These are phyloP conservation scores for Solanum tarijense DNA, from an alignment of 257 asterid species.

Conservation along the genomic window DNA sequence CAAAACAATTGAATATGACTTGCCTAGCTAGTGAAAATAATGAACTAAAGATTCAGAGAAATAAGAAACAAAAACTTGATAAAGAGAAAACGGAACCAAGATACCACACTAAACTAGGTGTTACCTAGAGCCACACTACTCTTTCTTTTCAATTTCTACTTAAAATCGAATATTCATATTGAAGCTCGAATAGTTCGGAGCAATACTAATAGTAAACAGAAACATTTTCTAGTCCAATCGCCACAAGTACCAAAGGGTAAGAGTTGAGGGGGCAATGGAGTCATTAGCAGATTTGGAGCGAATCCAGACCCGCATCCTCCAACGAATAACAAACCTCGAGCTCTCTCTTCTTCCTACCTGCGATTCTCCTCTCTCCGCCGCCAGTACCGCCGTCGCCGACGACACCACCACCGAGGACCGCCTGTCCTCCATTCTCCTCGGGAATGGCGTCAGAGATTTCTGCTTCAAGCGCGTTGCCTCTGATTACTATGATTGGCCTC, in stretches of 20 bases:
- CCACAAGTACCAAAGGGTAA: background rate
- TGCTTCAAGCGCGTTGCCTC: slow-evolving; percentile 65
- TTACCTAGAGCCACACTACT: background rate
- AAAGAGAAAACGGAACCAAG: background rate
- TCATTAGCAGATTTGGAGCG: slow-evolving; percentile 45
- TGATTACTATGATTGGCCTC: slow-evolving; percentile 70
- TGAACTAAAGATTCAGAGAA: background rate
- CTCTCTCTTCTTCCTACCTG: slow-evolving; percentile 15
- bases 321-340: slow-evolving; percentile 53
- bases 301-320: slow-evolving; percentile 59
- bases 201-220: background rate
- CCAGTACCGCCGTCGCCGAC: slow-evolving; percentile 19
- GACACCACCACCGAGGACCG: slow-evolving; percentile 56
- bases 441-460: slow-evolving; percentile 54
- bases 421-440: slow-evolving; percentile 56
- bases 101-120: too few relatives aligned
- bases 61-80: too few relatives aligned
- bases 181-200: accelerated
- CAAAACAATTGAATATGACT: too few relatives aligned
- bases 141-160: too few relatives aligned
- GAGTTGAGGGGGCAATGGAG: slow-evolving; percentile 17
- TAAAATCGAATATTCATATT: too few relatives aligned
- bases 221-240: background rate
- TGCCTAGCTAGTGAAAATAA: background rate
- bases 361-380: slow-evolving; percentile 3